A percentile compares a stretch with the other conserved stretches of the same genome.
Evolutionary conservation across 1,139 yeast species (phyloP).

Genomic region (Geotrichum histeridarum): DNA sequence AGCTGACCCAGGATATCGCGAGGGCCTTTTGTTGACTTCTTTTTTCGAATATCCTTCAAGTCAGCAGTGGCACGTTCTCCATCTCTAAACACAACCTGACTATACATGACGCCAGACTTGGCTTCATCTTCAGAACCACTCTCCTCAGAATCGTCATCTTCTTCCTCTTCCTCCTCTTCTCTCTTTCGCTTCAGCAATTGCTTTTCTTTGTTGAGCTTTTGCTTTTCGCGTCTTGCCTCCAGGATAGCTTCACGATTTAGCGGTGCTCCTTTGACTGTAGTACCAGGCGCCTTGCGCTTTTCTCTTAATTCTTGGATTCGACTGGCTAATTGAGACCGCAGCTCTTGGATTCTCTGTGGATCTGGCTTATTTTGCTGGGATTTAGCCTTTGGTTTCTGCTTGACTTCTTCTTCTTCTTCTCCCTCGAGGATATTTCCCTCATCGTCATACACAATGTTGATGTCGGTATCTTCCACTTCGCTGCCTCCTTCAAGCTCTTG

Average conservation of each 20-base stretch:
- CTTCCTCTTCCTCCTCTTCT: conserved; percentile 13
- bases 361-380: conserved; percentile 31
- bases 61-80: conserved; percentile 81
- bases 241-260: conserved; percentile 47
- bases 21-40: conserved; percentile 69
- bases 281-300: conserved; percentile 88
- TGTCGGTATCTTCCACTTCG: conserved; percentile 39
- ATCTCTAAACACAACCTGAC: conserved; percentile 76
- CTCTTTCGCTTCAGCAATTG: conserved; percentile 36
- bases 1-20: conserved; percentile 85
- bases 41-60: conserved; percentile 55
- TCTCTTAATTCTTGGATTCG: conserved; percentile 67
- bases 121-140: conserved; percentile 35
- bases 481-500: conserved; percentile 19
- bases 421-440: conserved; percentile 40
- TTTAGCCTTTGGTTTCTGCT: conserved; percentile 34
- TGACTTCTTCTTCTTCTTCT: conserved; percentile 20
- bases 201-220: conserved; percentile 45
- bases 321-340: conserved; percentile 66
- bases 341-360: conserved; percentile 46
- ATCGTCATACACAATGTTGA: conserved; percentile 64
- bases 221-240: conserved; percentile 36
- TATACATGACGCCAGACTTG: conserved; percentile 50
- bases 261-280: conserved; percentile 74
- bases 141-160: conserved; percentile 22